Base-by-base conservation (phyloP, 148 eudicot genomes). In the Fagopyrum tataricum region DNA sequence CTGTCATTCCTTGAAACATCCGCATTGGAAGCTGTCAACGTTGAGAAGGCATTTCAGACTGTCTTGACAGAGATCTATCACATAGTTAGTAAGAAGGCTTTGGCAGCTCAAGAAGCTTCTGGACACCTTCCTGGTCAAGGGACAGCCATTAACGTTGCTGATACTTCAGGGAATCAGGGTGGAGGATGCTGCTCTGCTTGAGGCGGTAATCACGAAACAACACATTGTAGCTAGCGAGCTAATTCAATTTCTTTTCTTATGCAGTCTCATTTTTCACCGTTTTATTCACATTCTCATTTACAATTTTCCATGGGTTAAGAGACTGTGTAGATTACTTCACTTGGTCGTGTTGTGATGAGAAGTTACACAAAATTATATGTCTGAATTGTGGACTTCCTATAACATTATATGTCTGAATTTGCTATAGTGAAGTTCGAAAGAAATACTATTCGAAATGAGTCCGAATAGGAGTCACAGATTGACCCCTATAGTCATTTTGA, bases 71-170 rank as follows among this genome's bases (percentile, higher is more conserved):
- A 69, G 49, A 69, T 69, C 12, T 69, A 69, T 17, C 72, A 69
- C 23, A 69, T 69, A 31, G 51, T 69, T 48, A 69, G 72, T 6
- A 69, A 42, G 72, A 69, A 69, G 51, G 72, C 72, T n/a, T 69
- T 69, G 72, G 72, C 72, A 43, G n/a, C 72, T 69, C 72, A 69
- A 69, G 72, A 42, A 41, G 47, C 72, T 69, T 48, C 72, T 69
- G 72, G 72, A 5, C 31, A 62, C 17, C 49, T 44, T n/a, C 72
- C 72, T 42, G 72, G 72, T 11, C 72, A 69, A 69, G 72, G 72
- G 20, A 42, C 72, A 6, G 17, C 72, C 14, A 69, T 69, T 69
- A 44, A 69, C 21, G 51, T 69, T 2, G 51, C 47, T 18, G 72
- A 69, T 44, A 12, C 64, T 20, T 42, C 72, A n/a, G 72, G 48